Evolutionary conservation across 2,329 filamentous ascomycete species (phyloP).

Genomic region (Diplocarpon rosae): DNA sequence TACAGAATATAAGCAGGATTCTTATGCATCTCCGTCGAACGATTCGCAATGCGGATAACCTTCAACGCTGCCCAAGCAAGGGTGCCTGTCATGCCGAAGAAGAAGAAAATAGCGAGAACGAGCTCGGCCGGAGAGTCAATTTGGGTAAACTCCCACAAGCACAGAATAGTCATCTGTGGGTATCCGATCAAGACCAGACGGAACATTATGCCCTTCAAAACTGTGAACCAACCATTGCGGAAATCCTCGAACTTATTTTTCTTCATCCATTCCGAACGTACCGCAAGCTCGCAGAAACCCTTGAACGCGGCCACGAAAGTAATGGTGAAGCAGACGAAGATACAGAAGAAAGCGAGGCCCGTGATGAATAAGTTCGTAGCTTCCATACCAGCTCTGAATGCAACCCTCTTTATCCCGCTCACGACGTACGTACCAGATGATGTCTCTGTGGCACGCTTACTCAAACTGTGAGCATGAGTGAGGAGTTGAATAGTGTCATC

Average conservation of each 20-base stretch:
- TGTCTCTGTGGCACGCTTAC: slow-evolving; percentile 46
- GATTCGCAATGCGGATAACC: slow-evolving; percentile 78
- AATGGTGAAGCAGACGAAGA: slow-evolving; percentile 68
- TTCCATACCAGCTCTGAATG: slow-evolving; percentile 77
- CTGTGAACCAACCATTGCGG: slow-evolving; percentile 85
- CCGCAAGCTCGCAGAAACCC: slow-evolving; percentile 63
- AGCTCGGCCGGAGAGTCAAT: slow-evolving; percentile 78
- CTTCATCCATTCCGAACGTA: slow-evolving; percentile 68
- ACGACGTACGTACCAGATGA: slow-evolving; percentile 50
- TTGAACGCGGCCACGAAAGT: slow-evolving; percentile 71
- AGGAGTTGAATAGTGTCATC: slow-evolving; percentile 23
- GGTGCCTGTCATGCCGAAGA: slow-evolving; percentile 67
- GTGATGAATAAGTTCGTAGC: slow-evolving; percentile 90
- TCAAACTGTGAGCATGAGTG: slow-evolving; percentile 27
- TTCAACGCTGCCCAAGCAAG: slow-evolving; percentile 82
- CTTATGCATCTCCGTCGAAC: slow-evolving; percentile 83
- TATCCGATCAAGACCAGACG: slow-evolving; percentile 83
- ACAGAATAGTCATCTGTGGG: slow-evolving; percentile 81
- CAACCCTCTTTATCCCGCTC: slow-evolving; percentile 78
- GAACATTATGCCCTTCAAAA: slow-evolving; percentile 89
- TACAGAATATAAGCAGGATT: slow-evolving; percentile 96
- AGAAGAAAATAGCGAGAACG: slow-evolving; percentile 79
- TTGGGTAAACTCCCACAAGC: slow-evolving; percentile 85
- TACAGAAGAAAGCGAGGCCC: slow-evolving; percentile 75
- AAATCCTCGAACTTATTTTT: slow-evolving; percentile 84